A percentile compares a stretch with the other conserved stretches of the same genome.
Conservation (phyloP, 2,329 filamentous ascomycete genomes). For the Apiospora phragmitis region DNA sequence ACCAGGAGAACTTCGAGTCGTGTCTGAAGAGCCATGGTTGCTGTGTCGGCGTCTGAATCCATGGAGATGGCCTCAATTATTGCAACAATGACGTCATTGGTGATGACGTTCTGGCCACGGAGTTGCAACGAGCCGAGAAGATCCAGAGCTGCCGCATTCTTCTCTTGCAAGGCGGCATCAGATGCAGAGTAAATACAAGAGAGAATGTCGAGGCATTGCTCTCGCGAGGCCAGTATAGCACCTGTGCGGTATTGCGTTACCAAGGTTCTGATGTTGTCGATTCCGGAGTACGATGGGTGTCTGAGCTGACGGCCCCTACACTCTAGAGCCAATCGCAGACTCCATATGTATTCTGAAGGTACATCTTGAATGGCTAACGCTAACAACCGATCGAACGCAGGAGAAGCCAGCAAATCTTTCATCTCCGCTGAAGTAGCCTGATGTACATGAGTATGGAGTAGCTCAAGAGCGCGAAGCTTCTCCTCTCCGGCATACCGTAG, state of each 20-base stretch:
- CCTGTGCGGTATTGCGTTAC: slow-evolving; percentile 5
- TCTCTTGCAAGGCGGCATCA: slow-evolving; percentile 19
- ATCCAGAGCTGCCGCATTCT: slow-evolving; percentile 41
- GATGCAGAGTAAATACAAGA: slow-evolving; percentile 35
- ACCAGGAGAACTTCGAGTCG: slow-evolving; percentile 48
- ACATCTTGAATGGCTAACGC: slow-evolving; percentile 28
- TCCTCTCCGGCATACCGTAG: slow-evolving; percentile 20
- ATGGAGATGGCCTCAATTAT: slow-evolving; percentile 43
- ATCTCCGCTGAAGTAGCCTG: slow-evolving; percentile 13
- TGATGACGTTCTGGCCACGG: slow-evolving; percentile 43
- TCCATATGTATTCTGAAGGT: slow-evolving; percentile 33
- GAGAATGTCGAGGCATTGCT: slow-evolving; percentile 39
- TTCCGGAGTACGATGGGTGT: slow-evolving; percentile 15
- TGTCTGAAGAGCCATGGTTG: slow-evolving; percentile 39
- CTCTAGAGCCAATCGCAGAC: slow-evolving; percentile 32
- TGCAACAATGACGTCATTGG: slow-evolving; percentile 48
- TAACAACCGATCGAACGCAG: slow-evolving; percentile 25
- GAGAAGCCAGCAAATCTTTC: not conserved
- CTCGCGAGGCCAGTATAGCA: slow-evolving; percentile 36
- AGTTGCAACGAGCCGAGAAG: slow-evolving; percentile 47
- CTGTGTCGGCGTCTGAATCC: slow-evolving; percentile 33
- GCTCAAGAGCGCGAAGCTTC: slow-evolving; percentile 26
- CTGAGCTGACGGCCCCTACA: slow-evolving; percentile 21
- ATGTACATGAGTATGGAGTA: slow-evolving; percentile 26
- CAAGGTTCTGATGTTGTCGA: slow-evolving; percentile 26